These are phyloP conservation scores for Phialophora verrucosa DNA, from an alignment of 2,329 filamentous ascomycete species.

Conservation along the genomic window DNA sequence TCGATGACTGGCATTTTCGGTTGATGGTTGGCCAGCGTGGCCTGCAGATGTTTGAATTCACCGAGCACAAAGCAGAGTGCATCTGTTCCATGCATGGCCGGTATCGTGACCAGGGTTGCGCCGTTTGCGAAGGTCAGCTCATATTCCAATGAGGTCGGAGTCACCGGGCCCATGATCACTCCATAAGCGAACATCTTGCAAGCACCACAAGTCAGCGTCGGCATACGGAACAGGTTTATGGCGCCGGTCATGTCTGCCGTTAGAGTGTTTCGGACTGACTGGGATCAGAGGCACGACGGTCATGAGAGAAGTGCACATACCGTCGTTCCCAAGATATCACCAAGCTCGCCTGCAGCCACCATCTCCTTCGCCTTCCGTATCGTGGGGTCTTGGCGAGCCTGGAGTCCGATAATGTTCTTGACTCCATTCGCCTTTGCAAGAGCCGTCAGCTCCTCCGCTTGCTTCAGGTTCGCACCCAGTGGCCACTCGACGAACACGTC, in stretches of 20 bases:
- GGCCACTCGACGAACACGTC: constrained; percentile 64
- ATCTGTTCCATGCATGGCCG: constrained; percentile 31
- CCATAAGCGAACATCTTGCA: constrained; percentile 38
- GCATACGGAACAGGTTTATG: neutral
- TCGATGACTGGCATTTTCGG: constrained; percentile 24
- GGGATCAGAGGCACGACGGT: neutral
- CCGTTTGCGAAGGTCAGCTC: constrained; percentile 26
- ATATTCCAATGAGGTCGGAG: constrained; percentile 21
- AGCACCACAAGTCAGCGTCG: neutral
- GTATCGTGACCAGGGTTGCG: constrained; percentile 36
- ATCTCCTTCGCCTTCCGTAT: constrained; percentile 54
- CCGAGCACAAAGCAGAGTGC: constrained; percentile 34
- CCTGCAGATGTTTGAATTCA: constrained; percentile 30
- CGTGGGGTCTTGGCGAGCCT: constrained; percentile 56
- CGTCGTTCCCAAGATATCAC: constrained; percentile 60
- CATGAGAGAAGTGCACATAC: neutral
- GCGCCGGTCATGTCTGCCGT: neutral
- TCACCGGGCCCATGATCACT: constrained; percentile 17
- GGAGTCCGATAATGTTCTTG: constrained; percentile 57
- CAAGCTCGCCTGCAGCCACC: constrained; percentile 54
- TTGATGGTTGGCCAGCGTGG: constrained; percentile 29
- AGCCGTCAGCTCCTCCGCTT: constrained; percentile 51
- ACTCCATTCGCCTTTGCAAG: constrained; percentile 44
- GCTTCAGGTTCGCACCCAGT: constrained; percentile 52
- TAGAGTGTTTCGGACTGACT: no score